phyloP scores from a whole-genome alignment of 768 basidiomycete genomes.

The Lactifluus echinatus region DNA sequence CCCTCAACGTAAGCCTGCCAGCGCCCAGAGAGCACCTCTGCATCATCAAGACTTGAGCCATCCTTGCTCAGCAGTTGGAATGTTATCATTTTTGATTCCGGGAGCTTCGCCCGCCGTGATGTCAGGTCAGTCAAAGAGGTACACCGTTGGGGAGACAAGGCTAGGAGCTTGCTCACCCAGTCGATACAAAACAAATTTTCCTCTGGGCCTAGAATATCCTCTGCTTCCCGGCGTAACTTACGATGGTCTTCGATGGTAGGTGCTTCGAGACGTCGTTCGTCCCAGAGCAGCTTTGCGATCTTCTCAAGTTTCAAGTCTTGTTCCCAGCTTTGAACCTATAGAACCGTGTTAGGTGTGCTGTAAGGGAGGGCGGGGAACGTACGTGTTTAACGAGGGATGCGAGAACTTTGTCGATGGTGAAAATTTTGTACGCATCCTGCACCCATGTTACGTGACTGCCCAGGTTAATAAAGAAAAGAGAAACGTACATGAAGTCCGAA shows the following conservation, averaged over 20 bases:
- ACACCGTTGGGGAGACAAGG: not conserved
- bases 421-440: conserved; percentile 77
- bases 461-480: no score
- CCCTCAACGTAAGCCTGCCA: conserved; percentile 79
- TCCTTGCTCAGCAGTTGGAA: conserved; percentile 75
- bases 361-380: conserved; percentile 14
- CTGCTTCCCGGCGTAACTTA: conserved; percentile 55
- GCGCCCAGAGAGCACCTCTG: conserved; percentile 63
- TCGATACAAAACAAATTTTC: conserved; percentile 75
- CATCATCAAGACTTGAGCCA: conserved; percentile 65
- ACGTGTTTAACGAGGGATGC: conserved; percentile 87
- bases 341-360: not conserved
- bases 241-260: conserved; percentile 68
- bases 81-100: conserved; percentile 57
- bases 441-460: not conserved
- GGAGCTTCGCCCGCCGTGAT: conserved; percentile 36
- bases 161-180: conserved; percentile 67
- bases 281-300: conserved; percentile 58
- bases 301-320: conserved; percentile 64
- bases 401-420: conserved; percentile 90
- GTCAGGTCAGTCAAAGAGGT: not conserved
- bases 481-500: conserved; percentile 66
- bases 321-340: conserved; percentile 57
- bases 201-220: conserved; percentile 64
- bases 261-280: conserved; percentile 48